Base-by-base conservation (phyloP, 2,329 filamentous ascomycete genomes). In the Fusarium dimerum region DNA sequence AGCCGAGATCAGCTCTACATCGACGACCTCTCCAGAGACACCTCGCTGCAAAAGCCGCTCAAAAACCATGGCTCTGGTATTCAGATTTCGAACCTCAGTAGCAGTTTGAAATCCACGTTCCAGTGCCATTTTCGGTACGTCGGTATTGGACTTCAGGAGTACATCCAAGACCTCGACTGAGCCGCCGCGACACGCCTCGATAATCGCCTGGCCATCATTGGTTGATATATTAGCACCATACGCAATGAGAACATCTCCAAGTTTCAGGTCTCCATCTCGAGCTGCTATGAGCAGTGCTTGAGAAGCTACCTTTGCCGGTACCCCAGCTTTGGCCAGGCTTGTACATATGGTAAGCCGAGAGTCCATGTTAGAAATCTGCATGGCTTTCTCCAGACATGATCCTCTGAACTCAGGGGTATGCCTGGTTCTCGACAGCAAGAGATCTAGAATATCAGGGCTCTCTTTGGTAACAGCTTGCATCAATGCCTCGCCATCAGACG, bases 61-160 rank as follows among this genome's bases (percentile, higher is more conserved):
- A 42, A 85, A 81, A 3, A 84, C 70, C 18, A 73, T 72, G 0
- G 76, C 76, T 2, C 81, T 71, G 39, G 73, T 76, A 47, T 72
- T 72, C 5, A 84, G 65, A 51, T 83, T 78, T 2, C 75, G 67
- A 2, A 83, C 71, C 47, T 80, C 76, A 0, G 78, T 82, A 0
- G 81, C 80, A 2, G 80, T 81, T 54, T 83, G 78, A 42, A 85
- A 84, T 0, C 77, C 80, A 39, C 74, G 73, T 30, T 77, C 72
- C 4, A 84, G 64, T 0, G 76, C 80, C 7, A 66, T 63, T 44
- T 73, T 73, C 11, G 71, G 72, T 0, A 75, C 64, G 5, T 73
- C 62, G 0, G 61, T 65, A 20, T 73, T 71, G 2, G 75, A 72
- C 20, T 68, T 72, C 1, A 85, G 66, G 1, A 85, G 68, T 65